These are phyloP conservation scores for Xylaria grammica DNA, from an alignment of 495 filamentous ascomycete genomes.

Conservation along the genomic window DNA sequence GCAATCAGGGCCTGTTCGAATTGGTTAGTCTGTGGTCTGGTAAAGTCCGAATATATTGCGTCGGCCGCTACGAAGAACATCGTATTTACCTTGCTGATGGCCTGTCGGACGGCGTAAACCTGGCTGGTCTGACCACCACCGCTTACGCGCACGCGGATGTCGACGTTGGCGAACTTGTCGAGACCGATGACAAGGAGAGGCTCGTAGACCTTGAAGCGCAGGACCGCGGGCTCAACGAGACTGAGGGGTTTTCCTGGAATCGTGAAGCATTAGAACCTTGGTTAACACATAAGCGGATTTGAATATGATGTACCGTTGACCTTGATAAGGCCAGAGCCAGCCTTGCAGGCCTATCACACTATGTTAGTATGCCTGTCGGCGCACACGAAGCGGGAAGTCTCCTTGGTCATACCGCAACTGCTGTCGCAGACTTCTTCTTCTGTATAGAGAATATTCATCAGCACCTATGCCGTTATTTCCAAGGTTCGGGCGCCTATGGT, in stretches of 20 bases:
- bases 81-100: conserved; percentile 80
- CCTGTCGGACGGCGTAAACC: conserved; percentile 98
- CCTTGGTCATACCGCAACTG: conserved; percentile 20
- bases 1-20: conserved; percentile 67
- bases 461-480: conserved; percentile 17
- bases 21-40: conserved; percentile 6
- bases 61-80: neutral
- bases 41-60: neutral
- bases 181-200: conserved; percentile 93
- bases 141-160: conserved; percentile 95
- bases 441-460: conserved; percentile 15
- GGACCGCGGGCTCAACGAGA: conserved; percentile 93
- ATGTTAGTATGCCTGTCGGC: conserved; percentile 22
- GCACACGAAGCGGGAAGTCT: neutral
- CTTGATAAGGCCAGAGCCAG: conserved; percentile 93
- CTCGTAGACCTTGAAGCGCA: conserved; percentile 99
- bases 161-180: conserved; percentile 95
- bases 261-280: conserved; percentile 9
- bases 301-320: conserved; percentile 68
- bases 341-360: conserved; percentile 47
- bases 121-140: conserved; percentile 98
- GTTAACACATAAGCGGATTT: neutral
- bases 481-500: neutral
- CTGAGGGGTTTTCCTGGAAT: conserved; percentile 74
- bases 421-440: conserved; percentile 30